Base-by-base conservation (phyloP, 345 rosid species). In the Balakata baccata region DNA sequence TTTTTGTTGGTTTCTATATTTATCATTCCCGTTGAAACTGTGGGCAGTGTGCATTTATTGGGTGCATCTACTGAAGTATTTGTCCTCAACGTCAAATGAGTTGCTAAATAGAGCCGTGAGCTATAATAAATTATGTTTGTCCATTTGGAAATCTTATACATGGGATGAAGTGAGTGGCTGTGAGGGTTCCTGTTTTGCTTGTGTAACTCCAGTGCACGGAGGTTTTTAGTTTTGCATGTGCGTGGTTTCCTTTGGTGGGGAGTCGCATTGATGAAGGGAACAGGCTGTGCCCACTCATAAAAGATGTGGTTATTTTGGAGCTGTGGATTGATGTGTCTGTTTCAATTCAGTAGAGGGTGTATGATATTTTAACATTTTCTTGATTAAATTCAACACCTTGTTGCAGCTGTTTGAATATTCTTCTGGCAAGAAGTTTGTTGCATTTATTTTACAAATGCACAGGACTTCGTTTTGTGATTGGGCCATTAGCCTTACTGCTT, bases 281-380 rank as follows among this genome's bases (percentile, higher is more conserved):
- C 54, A 43, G 1, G 45, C 23, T 1, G 46, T 71, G 66, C 65
- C 74, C 74, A 59, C 66, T 71, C 45, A 6, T 70, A 7, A 29
- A 23, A 59, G 56, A 45, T 46, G 7, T 14, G 43, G 46, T 17
- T 17, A 9, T 9, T 29, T 3, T 6, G 29, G 38, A 23, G 5
- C 45, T 29, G 69, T 17, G 37, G 39, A 64, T 6, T 11, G 53
- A 22, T 7, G 3, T 12, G 16, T 20, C 22, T 22, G 23, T 8
- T 0, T 17, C 12, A 16, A 41, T 6, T 4, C 25, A 18, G 1
- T 58, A 13, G 7, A 9, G 37, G 62, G 34, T 22, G 47, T 47
- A 29, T 1, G 34, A 29, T 29, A 29, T 29, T 29, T 29, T 29
- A 29, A 29, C 34, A 1, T 29, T 29, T 1, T 2, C 34, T 29